Percentiles rank a stretch among this genome's conserved stretches.
Evolutionary conservation across 2,329 filamentous ascomycete genomes (phyloP).

Genomic region (Ceratocystis diversiconidia): DNA sequence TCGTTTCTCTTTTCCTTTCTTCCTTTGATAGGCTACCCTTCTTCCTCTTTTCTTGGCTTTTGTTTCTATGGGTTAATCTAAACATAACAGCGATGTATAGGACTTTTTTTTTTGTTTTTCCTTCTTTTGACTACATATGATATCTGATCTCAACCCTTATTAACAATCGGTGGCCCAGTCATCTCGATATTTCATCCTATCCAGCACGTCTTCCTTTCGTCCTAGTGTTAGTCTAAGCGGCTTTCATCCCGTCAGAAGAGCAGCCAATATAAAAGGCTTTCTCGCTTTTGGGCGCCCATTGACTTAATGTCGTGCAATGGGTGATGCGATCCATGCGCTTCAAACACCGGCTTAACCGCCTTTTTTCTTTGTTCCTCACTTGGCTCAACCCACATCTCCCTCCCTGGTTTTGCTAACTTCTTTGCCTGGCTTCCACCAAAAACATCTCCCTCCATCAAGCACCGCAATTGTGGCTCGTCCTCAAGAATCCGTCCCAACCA

Average conservation of each 20-base stretch:
- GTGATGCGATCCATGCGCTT: not conserved
- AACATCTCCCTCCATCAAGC: not conserved
- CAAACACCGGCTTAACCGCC: not conserved
- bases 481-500: not conserved
- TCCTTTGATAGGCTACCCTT: not conserved
- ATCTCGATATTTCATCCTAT: not conserved
- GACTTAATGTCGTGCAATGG: no score
- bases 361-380: not conserved
- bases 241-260: not conserved
- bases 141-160: not conserved
- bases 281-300: no score
- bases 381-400: not conserved
- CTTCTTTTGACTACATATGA: not conserved
- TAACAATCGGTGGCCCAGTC: not conserved
- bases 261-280: not conserved
- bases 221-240: not conserved
- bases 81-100: not conserved
- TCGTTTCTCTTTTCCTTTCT: not conserved
- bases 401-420: not conserved
- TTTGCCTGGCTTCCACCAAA: not conserved
- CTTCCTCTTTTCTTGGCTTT: not conserved
- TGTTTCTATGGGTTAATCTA: conserved; percentile 1
- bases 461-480: not conserved
- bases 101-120: not conserved
- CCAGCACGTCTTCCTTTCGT: not conserved